Conservation (phyloP, 805 yeast genomes). For the Barnettozyma wickerhamii region DNA sequence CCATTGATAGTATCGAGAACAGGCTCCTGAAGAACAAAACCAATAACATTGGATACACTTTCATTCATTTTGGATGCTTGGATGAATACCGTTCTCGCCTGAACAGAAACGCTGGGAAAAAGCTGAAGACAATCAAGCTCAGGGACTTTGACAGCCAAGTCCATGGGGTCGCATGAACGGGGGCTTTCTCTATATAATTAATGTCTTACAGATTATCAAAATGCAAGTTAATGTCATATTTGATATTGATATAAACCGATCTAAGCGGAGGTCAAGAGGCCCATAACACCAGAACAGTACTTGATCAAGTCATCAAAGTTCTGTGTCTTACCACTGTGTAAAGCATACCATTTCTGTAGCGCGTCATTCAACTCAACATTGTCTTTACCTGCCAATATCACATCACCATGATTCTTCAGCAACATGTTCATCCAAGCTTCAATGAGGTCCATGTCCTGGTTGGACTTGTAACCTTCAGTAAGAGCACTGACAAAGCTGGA, state of each 20-base stretch:
- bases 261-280: constrained; percentile 40
- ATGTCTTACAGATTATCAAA: too few species aligned
- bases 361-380: constrained; percentile 39
- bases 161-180: too few species aligned
- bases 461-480: constrained; percentile 49
- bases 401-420: constrained; percentile 78
- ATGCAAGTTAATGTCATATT: too few species aligned
- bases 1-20: constrained; percentile 43
- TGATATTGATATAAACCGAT: too few species aligned
- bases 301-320: constrained; percentile 65
- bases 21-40: not conserved
- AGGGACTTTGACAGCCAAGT: constrained; percentile 12
- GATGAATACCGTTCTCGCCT: not conserved
- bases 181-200: too few species aligned
- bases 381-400: constrained; percentile 38
- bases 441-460: constrained; percentile 66
- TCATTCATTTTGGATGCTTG: constrained; percentile 24
- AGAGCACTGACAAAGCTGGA: constrained; percentile 64
- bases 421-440: constrained; percentile 79
- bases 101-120: constrained; percentile 2
- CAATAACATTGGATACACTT: not conserved
- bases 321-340: constrained; percentile 37
- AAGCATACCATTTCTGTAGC: constrained; percentile 44
- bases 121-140: constrained; percentile 14
- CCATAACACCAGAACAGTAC: constrained; percentile 77